Evolutionary conservation across 352 stramenopile genomes (phyloP), one percentile per base, ranked within the genome.

Genomic region (Pythium dissotocum): DNA sequence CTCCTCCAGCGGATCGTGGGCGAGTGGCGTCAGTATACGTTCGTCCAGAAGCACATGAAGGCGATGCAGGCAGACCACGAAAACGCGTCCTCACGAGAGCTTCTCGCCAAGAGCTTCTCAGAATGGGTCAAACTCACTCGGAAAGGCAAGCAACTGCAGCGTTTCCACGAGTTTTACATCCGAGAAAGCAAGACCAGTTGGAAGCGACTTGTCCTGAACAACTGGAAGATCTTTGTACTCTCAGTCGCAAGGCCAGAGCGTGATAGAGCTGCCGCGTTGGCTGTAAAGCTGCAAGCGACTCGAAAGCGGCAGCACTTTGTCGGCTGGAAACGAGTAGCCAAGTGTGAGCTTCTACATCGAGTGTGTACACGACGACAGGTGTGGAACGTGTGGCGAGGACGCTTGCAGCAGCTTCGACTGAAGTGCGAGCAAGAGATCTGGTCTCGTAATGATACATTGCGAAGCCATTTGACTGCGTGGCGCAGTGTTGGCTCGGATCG

Each of bases 221-320:
- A 70, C 0, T 93, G 85, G 85, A 89, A 79, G 42, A 35, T 90
- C 16, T 82, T 76, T 10, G 57, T 91, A 0, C 57, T 78, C 28
- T 61, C 72, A 1, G 40, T 83, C 16, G 77, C 75, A 6, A 67
- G 85, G 10, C 68, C 68, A 10, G 53, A 52, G 18, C 58, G 60
- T 24, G 33, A 46, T 0, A 42, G 51, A 26, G 40, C 56, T 1
- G 30, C 14, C 12, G 30, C n/a, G n/a, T 24, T 61, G 35, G 30
- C 30, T n/a, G 13, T 21, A 0, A 54, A 42, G 30, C 9, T 9
- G 8, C 14, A 26, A 33, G n/a, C 7, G 0, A 21, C 16, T 0
- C 6, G 3, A 4, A 52, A 49, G 33, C 35, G 12, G 6, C 30
- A 18, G 8, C 36, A 72, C 51, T 55, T 71, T 10, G 0, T 9